Percentiles rank a stretch among this genome's conserved stretches.
Evolutionary conservation across 768 basidiomycete species (phyloP).

Genomic region (Saitozyma sp.): DNA sequence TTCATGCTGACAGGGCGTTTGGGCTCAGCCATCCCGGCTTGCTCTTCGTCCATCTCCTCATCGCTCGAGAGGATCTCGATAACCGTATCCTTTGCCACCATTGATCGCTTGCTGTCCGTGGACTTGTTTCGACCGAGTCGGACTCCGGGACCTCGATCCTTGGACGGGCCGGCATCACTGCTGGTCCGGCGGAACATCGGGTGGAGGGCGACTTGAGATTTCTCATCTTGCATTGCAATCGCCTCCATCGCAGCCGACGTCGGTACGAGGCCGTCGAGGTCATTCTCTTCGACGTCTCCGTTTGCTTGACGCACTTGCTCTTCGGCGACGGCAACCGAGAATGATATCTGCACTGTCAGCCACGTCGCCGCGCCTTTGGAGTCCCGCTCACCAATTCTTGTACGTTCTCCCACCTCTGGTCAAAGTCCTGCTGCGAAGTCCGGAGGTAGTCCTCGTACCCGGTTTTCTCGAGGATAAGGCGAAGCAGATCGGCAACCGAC

Average conservation of each 20-base stretch:
- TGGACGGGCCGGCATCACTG: constrained; percentile 7
- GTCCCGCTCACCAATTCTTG: constrained; percentile 61
- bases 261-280: constrained; percentile 19
- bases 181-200: constrained; percentile 35
- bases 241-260: constrained; percentile 44
- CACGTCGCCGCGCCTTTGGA: not conserved
- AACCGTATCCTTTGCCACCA: constrained; percentile 18
- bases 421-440: constrained; percentile 68
- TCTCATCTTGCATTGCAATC: constrained; percentile 17
- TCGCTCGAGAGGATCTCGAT: constrained; percentile 42
- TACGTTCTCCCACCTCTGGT: constrained; percentile 80
- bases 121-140: not conserved
- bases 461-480: constrained; percentile 60
- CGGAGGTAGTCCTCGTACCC: constrained; percentile 69
- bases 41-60: constrained; percentile 29
- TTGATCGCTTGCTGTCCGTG: constrained; percentile 3
- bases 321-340: constrained; percentile 46
- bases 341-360: constrained; percentile 41
- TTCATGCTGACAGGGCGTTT: not conserved
- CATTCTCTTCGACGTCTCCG: constrained; percentile 30
- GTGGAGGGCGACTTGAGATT: constrained; percentile 28
- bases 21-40: not conserved
- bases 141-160: not conserved
- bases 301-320: constrained; percentile 56
- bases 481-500: constrained; percentile 66